Percentiles rank a stretch among this genome's conserved stretches.
phyloP scores from a whole-genome alignment of 495 filamentous ascomycete species.

The Copromyces sp. region DNA sequence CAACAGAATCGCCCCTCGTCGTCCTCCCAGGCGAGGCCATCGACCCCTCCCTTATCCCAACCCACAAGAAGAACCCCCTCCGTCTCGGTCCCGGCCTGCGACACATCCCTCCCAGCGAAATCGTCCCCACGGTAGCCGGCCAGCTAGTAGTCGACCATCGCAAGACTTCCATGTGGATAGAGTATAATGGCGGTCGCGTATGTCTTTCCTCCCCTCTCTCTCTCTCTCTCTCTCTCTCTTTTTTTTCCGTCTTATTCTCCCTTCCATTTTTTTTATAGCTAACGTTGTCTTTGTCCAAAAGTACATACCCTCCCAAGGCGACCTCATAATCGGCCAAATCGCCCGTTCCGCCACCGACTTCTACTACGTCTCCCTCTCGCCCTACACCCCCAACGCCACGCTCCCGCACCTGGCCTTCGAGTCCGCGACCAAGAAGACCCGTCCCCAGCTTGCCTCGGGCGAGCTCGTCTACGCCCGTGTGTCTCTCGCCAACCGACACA shows the following conservation, averaged over 20 bases:
- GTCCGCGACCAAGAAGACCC: constrained; percentile 81
- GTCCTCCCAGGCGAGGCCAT: constrained; percentile 76
- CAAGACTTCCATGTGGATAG: constrained; percentile 74
- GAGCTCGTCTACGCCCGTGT: constrained; percentile 81
- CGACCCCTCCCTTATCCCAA: constrained; percentile 51
- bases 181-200: constrained; percentile 57
- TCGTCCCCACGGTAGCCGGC: constrained; percentile 72
- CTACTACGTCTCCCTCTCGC: constrained; percentile 52
- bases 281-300: constrained; percentile 23
- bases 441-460: constrained; percentile 63
- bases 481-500: constrained; percentile 60
- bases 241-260: too few relatives aligned
- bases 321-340: constrained; percentile 78
- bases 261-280: background rate
- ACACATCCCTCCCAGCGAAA: constrained; percentile 57
- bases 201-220: constrained; percentile 5
- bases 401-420: constrained; percentile 88
- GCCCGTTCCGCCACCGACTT: constrained; percentile 62
- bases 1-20: constrained; percentile 37
- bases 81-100: constrained; percentile 78
- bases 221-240: background rate
- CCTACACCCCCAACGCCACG: constrained; percentile 60
- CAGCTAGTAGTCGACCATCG: constrained; percentile 60
- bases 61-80: constrained; percentile 54
- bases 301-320: constrained; percentile 68